Conservation (phyloP, 129 eudicot genomes). For the Ambrosia trifida region DNA sequence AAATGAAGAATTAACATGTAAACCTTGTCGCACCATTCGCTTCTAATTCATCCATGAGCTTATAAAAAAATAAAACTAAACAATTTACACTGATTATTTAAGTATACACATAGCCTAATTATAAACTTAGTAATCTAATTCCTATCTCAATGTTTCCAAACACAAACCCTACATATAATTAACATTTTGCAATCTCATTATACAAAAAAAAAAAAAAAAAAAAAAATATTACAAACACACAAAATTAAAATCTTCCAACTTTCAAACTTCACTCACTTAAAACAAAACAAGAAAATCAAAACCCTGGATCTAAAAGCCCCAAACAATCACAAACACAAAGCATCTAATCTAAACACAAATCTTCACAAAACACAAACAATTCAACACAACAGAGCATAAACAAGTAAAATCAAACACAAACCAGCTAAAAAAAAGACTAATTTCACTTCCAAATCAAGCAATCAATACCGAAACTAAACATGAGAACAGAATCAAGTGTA, state of each 20-base stretch:
- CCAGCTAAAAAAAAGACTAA: neutral
- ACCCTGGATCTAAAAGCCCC: conserved; percentile 28
- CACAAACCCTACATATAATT: neutral
- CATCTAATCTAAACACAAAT: conserved; percentile 2
- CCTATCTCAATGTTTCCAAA: neutral
- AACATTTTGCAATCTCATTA: neutral
- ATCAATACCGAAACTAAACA: neutral
- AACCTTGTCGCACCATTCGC: conserved; percentile 8
- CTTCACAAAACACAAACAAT: neutral
- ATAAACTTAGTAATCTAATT: neutral
- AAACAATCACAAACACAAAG: conserved; percentile 10
- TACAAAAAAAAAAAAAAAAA: too few species aligned
- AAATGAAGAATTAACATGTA: neutral
- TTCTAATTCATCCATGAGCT: neutral
- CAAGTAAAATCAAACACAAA: neutral
- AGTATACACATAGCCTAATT: neutral
- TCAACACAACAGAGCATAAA: neutral
- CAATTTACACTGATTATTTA: neutral
- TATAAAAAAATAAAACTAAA: neutral
- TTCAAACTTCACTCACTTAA: neutral
- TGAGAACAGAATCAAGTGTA: conserved; percentile 11
- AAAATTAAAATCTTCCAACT: neutral
- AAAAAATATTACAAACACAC: neutral
- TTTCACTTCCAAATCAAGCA: neutral
- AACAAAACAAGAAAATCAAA: neutral